A percentile compares a stretch with the other conserved stretches of the same genome.
Conservation (phyloP, 306 rosid species). For the Casuarina cunninghamiana region DNA sequence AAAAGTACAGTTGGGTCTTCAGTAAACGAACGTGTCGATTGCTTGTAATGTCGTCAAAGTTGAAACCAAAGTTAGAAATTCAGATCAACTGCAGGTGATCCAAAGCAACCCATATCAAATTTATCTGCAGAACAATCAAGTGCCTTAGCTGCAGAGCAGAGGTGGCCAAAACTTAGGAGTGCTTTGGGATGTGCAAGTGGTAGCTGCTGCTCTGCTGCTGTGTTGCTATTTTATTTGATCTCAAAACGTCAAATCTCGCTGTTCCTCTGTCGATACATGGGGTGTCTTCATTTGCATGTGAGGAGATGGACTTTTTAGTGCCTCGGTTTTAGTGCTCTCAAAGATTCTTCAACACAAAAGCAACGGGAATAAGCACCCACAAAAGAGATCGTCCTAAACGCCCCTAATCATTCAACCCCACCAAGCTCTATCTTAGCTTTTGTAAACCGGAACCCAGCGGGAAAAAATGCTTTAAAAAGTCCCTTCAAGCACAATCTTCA, state of each 20-base stretch:
- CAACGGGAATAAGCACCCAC: background rate
- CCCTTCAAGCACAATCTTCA: background rate
- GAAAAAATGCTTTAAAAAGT: background rate
- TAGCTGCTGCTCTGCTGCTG: background rate
- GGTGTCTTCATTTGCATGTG: conserved; percentile 5
- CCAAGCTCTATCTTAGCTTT: background rate
- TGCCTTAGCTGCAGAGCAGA: background rate
- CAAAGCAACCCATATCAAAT: too few species aligned
- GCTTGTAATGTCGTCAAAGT: too few species aligned
- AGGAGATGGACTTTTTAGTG: background rate
- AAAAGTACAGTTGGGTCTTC: background rate
- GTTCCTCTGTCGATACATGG: background rate
- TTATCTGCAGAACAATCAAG: too few species aligned
- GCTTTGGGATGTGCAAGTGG: background rate
- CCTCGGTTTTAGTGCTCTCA: background rate
- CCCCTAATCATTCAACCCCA: background rate
- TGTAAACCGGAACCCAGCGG: background rate
- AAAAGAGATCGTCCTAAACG: background rate
- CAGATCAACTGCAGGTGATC: too few species aligned
- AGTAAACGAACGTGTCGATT: background rate
- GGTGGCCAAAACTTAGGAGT: background rate
- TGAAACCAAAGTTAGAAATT: too few species aligned
- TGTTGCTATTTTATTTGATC: background rate
- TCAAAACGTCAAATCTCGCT: background rate
- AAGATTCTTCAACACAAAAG: conserved; percentile 5